Base-by-base conservation (phyloP, 2,329 filamentous ascomycete species). In the Venturia asperata region DNA sequence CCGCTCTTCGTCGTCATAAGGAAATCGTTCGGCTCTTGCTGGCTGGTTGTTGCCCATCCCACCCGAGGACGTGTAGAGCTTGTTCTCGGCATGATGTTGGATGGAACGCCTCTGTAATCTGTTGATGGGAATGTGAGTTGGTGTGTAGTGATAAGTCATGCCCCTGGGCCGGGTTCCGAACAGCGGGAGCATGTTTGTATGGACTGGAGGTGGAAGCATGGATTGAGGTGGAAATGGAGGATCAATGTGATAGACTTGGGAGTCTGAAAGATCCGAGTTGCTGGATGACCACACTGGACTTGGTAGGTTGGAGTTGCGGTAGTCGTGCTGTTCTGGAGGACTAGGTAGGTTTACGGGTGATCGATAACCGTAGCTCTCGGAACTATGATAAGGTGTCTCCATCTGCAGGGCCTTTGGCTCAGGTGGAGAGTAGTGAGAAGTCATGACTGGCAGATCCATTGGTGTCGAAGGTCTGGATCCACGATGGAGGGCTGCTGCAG, bases 1-100 rank as follows among this genome's bases (percentile, higher is more conserved):
- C 15, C 45, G 64, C 42, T 63, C 64, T 37, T 66, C 64, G 27
- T 45, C 19, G 19, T 66, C 64, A 24, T 66, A 66, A 19, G 60
- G 42, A 41, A 49, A 61, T 15, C 64, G 64, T 27, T 66, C 64
- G 10, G 11, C 21, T 39, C 64, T 37, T 37, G 30, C 37, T 17
- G 45, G 39, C 13, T 62, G 39, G 39, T 62, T 42, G 24, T 42
- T 41, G 11, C 42, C 43, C 30, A 34, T 37, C 5, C 19, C 41
- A 19, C 34, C 34, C 21, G 63, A 17, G 24, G 17, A 27, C 43
- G 63, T 62, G 39, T 62, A 43, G 37, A 62, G 60, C 60, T 47
- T 47, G 60, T 62, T 62, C 27, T 62, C 43, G 13, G 21, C 39
- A 37, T 49, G 47, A 43, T 47, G 62, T 39, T 30, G 41, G 17